Conservation (phyloP, 192 early-diverging fungal species). For the Neocallimastix lanati region DNA sequence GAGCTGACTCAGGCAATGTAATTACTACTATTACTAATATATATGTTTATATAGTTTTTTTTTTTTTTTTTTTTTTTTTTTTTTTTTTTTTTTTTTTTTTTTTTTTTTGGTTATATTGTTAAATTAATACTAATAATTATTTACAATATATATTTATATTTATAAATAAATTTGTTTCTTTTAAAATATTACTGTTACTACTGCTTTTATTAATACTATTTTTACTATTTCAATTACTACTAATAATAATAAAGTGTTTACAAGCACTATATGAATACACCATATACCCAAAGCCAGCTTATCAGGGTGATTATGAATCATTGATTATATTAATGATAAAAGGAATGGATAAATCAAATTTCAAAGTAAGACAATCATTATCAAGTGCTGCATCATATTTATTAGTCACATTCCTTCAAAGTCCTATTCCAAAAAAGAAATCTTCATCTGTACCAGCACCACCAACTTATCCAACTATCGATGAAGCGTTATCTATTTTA, state of each 20-base stretch:
- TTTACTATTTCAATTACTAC: no score
- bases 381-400: background rate
- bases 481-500: slow-evolving; percentile 51
- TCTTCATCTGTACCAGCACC: slow-evolving; percentile 8
- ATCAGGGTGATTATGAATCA: background rate
- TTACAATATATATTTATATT: no score
- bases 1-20: slow-evolving; percentile 48
- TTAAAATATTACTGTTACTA: no score
- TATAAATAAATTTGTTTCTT: no score
- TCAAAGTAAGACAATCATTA: background rate
- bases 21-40: background rate
- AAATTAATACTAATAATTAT: no score
- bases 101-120: no score
- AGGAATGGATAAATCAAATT: background rate
- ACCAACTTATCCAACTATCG: slow-evolving; percentile 16
- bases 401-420: slow-evolving; percentile 1
- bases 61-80: no score
- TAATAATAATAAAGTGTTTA: background rate
- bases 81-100: no score
- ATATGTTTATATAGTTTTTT: no score
- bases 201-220: no score
- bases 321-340: background rate
- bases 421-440: background rate
- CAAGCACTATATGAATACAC: background rate
- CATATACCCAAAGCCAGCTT: background rate